phyloP scores from a whole-genome alignment of 495 filamentous ascomycete genomes.

The Hypoxylon cercidicola region DNA sequence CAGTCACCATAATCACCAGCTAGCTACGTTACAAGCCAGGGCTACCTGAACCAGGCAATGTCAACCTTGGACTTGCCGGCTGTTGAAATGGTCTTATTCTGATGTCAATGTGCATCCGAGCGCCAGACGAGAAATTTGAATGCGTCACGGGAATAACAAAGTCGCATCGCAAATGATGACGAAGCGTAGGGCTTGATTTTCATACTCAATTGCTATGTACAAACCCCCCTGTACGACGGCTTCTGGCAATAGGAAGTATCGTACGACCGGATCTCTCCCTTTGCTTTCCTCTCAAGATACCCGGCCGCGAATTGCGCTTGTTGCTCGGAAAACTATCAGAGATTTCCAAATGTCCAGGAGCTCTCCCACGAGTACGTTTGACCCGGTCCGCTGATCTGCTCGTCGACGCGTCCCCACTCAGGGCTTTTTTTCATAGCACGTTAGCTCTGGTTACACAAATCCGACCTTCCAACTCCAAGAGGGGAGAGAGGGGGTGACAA shows the following conservation, averaged over 20 bases:
- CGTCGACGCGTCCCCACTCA: constrained; percentile 71
- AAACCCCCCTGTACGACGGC: constrained; percentile 5
- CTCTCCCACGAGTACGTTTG: constrained; percentile 59
- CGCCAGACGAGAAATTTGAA: not conserved
- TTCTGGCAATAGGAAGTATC: constrained; percentile 5
- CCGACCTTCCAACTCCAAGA: not conserved
- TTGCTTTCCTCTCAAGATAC: constrained; percentile 1
- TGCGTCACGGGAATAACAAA: constrained; percentile 6
- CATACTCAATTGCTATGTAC: constrained; percentile 30
- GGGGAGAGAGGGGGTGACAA: not conserved
- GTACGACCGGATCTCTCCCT: not conserved
- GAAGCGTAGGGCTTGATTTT: constrained; percentile 10
- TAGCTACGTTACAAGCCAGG: constrained; percentile 7
- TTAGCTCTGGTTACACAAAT: constrained; percentile 31
- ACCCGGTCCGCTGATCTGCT: constrained; percentile 69
- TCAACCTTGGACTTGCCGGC: constrained; percentile 1
- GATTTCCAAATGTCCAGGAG: constrained; percentile 58
- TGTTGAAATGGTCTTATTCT: constrained; percentile 29
- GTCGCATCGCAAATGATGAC: constrained; percentile 3
- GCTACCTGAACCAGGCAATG: constrained; percentile 2
- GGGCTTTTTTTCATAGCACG: constrained; percentile 53
- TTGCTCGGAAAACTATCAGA: constrained; percentile 38
- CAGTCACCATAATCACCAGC: not conserved
- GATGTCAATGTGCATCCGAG: constrained; percentile 38
- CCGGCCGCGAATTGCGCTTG: not conserved